Conservation (phyloP, 139 green algal species). For the Chlorella sp. region DNA sequence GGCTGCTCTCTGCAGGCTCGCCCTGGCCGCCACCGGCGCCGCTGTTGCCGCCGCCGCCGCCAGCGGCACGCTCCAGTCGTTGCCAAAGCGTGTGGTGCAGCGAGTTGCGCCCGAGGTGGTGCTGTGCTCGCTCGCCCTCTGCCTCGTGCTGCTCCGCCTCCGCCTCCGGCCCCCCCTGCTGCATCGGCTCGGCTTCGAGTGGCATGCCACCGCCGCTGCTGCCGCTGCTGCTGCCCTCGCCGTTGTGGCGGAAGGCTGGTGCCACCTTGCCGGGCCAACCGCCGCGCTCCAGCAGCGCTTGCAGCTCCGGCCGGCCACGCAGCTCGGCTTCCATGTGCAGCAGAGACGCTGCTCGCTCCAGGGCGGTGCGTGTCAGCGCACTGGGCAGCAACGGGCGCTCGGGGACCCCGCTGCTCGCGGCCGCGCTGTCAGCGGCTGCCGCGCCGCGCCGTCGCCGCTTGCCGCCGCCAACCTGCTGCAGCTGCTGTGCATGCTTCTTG, state of each 20-base stretch:
- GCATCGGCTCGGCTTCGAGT: too few species aligned
- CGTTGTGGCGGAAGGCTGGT: too few species aligned
- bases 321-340: conserved; percentile 16
- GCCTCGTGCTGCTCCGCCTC: neutral
- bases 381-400: conserved; percentile 13
- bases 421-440: neutral
- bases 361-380: neutral
- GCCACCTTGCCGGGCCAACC: neutral
- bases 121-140: neutral
- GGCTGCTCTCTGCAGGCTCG: too few species aligned
- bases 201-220: too few species aligned
- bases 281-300: neutral
- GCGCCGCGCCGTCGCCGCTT: neutral
- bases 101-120: neutral
- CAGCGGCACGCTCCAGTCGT: neutral
- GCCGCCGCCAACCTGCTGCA: neutral
- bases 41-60: too few species aligned
- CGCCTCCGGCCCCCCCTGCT: neutral
- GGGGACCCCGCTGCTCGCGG: neutral
- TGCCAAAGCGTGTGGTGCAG: conserved; percentile 10
- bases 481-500: neutral
- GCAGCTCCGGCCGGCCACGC: conserved; percentile 10
- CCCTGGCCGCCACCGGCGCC: too few species aligned
- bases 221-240: too few species aligned
- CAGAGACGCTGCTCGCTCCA: conserved; percentile 4